Percentiles rank a stretch among this genome's conserved stretches.
phyloP scores from a whole-genome alignment of 108 stramenopile species.

The Pseudonitzschia pungens region DNA sequence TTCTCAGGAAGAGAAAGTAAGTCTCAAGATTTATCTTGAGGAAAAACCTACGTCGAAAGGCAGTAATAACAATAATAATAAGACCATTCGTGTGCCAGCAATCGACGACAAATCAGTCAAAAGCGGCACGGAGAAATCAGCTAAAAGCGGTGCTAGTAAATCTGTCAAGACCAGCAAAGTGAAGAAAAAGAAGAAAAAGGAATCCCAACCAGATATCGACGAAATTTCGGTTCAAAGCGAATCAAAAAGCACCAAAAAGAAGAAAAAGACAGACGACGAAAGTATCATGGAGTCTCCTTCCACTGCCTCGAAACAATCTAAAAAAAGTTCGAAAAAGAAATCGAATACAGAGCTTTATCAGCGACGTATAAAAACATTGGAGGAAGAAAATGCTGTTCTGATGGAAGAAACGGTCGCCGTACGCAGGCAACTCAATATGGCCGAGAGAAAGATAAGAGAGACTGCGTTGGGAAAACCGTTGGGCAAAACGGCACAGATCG shows the following conservation, averaged over 20 bases:
- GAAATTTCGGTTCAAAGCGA: conserved; percentile 7
- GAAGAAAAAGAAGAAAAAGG: conserved; percentile 30
- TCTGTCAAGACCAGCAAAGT: neutral
- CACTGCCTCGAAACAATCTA: neutral
- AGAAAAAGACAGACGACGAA: conserved; percentile 24
- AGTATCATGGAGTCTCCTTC: conserved; percentile 14
- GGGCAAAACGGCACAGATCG: conserved; percentile 16
- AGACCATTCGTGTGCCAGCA: too few species aligned
- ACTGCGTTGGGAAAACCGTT: neutral
- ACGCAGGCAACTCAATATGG: conserved; percentile 23
- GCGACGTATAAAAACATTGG: conserved; percentile 10
- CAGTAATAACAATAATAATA: too few species aligned
- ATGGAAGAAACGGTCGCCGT: conserved; percentile 26
- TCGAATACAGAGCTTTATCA: neutral
- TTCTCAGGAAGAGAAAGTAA: neutral
- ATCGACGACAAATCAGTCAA: neutral
- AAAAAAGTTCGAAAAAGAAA: neutral
- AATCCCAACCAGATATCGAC: neutral
- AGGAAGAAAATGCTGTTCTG: conserved; percentile 28
- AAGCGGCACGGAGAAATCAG: too few species aligned
- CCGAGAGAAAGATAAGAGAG: neutral
- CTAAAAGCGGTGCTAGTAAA: too few species aligned
- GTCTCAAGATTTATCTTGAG: neutral
- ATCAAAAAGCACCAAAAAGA: conserved; percentile 13
- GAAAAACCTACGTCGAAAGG: too few species aligned